phyloP scores from a whole-genome alignment of 441 rosid species.

The Aleurites moluccanus region DNA sequence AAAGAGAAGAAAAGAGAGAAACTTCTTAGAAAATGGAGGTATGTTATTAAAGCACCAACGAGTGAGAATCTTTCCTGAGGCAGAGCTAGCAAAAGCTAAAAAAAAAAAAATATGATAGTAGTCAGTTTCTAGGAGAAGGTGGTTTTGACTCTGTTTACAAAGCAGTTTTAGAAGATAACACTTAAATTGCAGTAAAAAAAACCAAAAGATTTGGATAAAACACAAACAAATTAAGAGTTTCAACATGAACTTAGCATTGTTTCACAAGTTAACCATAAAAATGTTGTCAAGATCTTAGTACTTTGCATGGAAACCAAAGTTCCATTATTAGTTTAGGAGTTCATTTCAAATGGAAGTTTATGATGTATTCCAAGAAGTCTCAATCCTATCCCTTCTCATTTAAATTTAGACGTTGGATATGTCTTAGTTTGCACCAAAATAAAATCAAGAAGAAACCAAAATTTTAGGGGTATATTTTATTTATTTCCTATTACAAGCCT shows the following conservation, averaged over 20 bases:
- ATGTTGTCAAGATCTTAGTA: slow-evolving; percentile 28
- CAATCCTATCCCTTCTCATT: no score
- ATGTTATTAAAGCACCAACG: slow-evolving; percentile 21
- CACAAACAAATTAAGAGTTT: slow-evolving; percentile 18
- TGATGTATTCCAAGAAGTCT: no score
- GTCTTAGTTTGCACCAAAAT: no score
- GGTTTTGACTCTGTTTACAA: slow-evolving; percentile 25
- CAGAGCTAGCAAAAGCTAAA: slow-evolving; percentile 26
- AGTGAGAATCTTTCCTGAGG: slow-evolving; percentile 27
- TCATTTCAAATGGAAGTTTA: slow-evolving; percentile 26
- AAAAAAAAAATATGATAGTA: slow-evolving; percentile 17
- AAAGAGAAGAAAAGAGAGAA: slow-evolving; percentile 13
- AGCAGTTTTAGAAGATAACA: slow-evolving; percentile 17
- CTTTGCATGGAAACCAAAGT: slow-evolving; percentile 27
- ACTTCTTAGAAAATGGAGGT: slow-evolving; percentile 25
- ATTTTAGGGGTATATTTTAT: no score
- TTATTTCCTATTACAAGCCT: no score
- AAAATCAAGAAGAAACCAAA: no score
- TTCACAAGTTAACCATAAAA: slow-evolving; percentile 30
- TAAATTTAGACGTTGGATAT: no score
- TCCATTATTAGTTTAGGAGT: slow-evolving; percentile 31
- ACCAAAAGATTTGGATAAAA: slow-evolving; percentile 22
- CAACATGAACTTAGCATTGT: slow-evolving; percentile 22
- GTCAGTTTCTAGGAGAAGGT: slow-evolving; percentile 22
- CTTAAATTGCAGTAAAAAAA: slow-evolving; percentile 26